Evolutionary conservation across 225 moss, liverwort and hornwort species (phyloP), one percentile per base, ranked within the genome.

Genomic region (Antitrichia curtipendula): DNA sequence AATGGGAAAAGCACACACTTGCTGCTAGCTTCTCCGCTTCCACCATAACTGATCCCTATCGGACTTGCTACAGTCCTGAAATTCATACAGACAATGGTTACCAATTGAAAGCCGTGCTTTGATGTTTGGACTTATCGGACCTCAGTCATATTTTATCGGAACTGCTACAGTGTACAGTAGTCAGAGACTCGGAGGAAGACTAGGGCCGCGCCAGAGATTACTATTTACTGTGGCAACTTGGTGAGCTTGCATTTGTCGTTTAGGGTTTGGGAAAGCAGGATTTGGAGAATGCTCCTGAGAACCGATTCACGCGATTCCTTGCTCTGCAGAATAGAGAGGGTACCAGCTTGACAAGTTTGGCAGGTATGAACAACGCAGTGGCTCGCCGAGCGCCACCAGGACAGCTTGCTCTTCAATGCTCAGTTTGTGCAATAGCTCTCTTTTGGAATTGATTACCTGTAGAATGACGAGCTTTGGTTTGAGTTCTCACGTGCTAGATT

Each of bases 191-290:
- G 29, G 59, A 78, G 38, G 19, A 78, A 25, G 38, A 27, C 38
- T 13, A 56, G 52, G 1, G 16, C 38, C 7, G 11, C 0, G 5
- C 27, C n/a, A 27, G 10, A 25, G 38, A 11, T 0, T 23, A 54
- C 9, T 14, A 17, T 16, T 54, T n/a, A 49, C 17, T 40, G 40
- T 78, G 17, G 12, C 57, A 38, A 57, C 5, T 28, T 28, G 4
- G 56, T 25, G 40, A 78, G 10, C 40, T 78, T 78, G 18, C 57
- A 41, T 40, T 58, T 29, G 5, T 57, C 12, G 3, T 38, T 34
- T 38, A 27, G 78, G 16, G 40, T 78, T 25, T n/a, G 24, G 18
- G 3, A 27, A 57, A 17, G 27, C 19, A 17, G 40, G 7, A 17
- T 19, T 78, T 28, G 78, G 78, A 57, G 12, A 57, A 27, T 57